Evolutionary conservation across 2,329 filamentous ascomycete genomes (phyloP).

Genomic region (Lecanosticta acicola): DNA sequence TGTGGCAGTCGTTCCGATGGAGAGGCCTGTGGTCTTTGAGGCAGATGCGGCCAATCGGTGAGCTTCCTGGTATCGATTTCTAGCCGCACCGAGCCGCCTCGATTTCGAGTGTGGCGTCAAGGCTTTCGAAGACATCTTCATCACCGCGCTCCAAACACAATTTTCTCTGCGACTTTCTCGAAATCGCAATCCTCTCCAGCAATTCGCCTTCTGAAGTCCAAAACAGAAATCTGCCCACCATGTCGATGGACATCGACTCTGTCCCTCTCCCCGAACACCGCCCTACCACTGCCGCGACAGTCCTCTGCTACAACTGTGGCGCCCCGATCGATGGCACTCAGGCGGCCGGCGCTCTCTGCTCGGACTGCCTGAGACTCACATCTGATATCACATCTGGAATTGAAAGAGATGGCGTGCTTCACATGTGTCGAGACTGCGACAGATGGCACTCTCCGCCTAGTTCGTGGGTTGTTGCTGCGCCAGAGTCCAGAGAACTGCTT

Average conservation of each 20-base stretch:
- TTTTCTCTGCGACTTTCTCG: no score
- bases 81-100: neutral
- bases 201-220: neutral
- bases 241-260: conserved; percentile 37
- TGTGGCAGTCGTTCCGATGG: no score
- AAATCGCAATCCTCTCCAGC: no score
- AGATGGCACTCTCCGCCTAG: conserved; percentile 82
- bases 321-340: conserved; percentile 89
- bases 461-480: conserved; percentile 78
- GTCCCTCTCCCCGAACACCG: conserved; percentile 28
- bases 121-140: neutral
- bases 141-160: no score
- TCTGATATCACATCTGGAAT: conserved; percentile 90
- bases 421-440: conserved; percentile 92
- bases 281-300: conserved; percentile 48
- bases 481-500: conserved; percentile 86
- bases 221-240: conserved; percentile 16
- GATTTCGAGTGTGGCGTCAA: neutral
- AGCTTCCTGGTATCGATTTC: neutral
- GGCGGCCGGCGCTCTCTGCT: conserved; percentile 80
- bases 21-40: no score
- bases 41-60: neutral
- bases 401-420: conserved; percentile 80
- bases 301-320: conserved; percentile 97
- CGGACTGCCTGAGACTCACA: conserved; percentile 91